These are phyloP conservation scores for Albatrellus ellisii DNA, from an alignment of 768 basidiomycete genomes.

Conservation along the genomic window DNA sequence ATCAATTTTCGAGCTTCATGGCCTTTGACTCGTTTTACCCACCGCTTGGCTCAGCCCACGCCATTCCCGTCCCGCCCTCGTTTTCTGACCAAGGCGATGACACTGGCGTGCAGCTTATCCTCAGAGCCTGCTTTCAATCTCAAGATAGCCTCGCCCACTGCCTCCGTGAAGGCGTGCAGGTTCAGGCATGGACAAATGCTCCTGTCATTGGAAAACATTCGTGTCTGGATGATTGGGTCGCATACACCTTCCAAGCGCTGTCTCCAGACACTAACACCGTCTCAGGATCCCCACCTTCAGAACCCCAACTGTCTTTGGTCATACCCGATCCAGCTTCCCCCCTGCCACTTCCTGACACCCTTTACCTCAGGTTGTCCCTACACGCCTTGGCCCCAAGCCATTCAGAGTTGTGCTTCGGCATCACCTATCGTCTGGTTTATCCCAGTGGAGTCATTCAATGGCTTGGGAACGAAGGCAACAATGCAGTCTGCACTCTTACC, in stretches of 20 bases:
- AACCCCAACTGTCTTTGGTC: too few species aligned
- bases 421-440: conserved; percentile 36
- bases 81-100: conserved; percentile 1
- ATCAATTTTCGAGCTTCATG: neutral
- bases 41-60: conserved; percentile 10
- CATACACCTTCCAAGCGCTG: conserved; percentile 10
- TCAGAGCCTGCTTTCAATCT: conserved; percentile 11
- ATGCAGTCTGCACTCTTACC: conserved; percentile 29
- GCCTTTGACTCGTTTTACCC: conserved; percentile 11
- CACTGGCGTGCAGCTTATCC: conserved; percentile 10
- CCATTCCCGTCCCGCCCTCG: conserved; percentile 9
- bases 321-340: too few species aligned
- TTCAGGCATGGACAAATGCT: conserved; percentile 15
- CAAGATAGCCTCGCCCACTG: conserved; percentile 9
- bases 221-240: conserved; percentile 12
- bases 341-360: conserved; percentile 10
- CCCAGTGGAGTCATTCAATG: conserved; percentile 30
- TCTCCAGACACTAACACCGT: neutral
- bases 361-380: conserved; percentile 4
- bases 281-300: too few species aligned
- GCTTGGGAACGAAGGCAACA: conserved; percentile 31
- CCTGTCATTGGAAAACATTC: conserved; percentile 9
- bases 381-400: conserved; percentile 6
- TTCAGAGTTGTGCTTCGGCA: conserved; percentile 6
- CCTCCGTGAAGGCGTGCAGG: conserved; percentile 7